Conservation (phyloP, 2,329 filamentous ascomycete species). For the Fusarium sp. region DNA sequence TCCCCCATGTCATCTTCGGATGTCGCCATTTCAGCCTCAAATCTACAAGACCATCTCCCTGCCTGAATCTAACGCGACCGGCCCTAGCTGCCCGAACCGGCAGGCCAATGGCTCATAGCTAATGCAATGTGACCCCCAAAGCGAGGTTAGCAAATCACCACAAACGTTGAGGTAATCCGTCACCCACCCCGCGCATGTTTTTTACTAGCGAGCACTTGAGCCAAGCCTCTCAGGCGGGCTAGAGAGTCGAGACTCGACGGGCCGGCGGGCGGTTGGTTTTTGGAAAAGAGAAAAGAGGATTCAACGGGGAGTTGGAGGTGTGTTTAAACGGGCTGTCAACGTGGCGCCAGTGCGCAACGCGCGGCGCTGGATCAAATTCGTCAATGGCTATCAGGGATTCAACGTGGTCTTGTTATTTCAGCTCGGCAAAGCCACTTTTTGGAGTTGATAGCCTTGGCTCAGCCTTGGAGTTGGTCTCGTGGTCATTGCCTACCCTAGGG, state of each 20-base stretch:
- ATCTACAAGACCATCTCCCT: slow-evolving; percentile 11
- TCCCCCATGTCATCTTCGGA: slow-evolving; percentile 25
- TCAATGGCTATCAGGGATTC: neutral
- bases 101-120: neutral
- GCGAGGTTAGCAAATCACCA: neutral
- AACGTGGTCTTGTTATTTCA: neutral
- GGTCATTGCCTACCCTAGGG: neutral
- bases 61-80: neutral
- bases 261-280: neutral
- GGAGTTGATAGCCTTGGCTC: neutral
- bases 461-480: neutral
- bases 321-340: neutral
- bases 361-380: neutral
- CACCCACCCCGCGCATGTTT: neutral
- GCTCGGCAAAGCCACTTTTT: neutral
- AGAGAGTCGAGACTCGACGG: neutral
- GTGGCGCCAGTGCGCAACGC: neutral
- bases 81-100: slow-evolving; percentile 1
- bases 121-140: slow-evolving; percentile 13
- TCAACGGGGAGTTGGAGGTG: neutral
- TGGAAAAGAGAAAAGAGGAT: neutral
- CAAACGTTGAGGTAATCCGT: neutral
- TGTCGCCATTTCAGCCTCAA: slow-evolving; percentile 34
- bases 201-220: neutral
- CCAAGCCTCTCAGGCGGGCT: neutral